Base-by-base conservation (phyloP, 2,329 filamentous ascomycete species). In the Berkeleyomyces rouxiae region DNA sequence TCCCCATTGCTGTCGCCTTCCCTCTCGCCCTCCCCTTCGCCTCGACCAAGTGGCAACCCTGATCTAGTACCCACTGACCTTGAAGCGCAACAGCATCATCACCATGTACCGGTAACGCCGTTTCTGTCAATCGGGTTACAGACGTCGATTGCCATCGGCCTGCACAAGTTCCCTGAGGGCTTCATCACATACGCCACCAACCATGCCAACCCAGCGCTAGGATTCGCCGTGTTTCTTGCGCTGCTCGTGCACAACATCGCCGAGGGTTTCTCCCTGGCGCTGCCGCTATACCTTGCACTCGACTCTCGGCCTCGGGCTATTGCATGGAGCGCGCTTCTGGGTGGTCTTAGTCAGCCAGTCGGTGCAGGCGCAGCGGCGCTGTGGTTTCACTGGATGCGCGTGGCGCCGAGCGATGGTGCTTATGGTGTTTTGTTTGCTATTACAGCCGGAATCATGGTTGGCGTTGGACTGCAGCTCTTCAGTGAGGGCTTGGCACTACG, bases 191-290 rank as follows among this genome's bases (percentile, higher is more conserved):
- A 95, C 71, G 92, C 93, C 7, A 96, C 93, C 7, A 99, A 97
- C 73, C 93, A 99, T 71, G 92, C 90, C 10, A 97, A 91, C 71
- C 91, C 93, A 0, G 78, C 81, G 0, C 82, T 99, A 0, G 93
- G 93, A 23, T 84, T 96, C 73, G 87, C 88, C 61, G 90, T 99
- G 62, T 99, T 99, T 75, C 82, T 97, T 72, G 92, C 93, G 0
- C 81, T 99, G 6, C 96, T 96, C 71, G 92, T 99, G 64, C 93
- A 99, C 79, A 99, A 97, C 75, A 95, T 99, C 69, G 91, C 90
- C 37, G 93, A 99, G 75, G 93, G 93, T 1, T 97, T 97, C 71
- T 89, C 91, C 66, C 87, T 99, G 80, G 90, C 90, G 0, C 76
- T 99, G 0, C 93, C 93, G 0, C 78, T 99, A 0, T 99, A 95